These are phyloP conservation scores for Colletotrichum scovillei DNA, from an alignment of 2,329 filamentous ascomycete genomes.

Conservation along the genomic window DNA sequence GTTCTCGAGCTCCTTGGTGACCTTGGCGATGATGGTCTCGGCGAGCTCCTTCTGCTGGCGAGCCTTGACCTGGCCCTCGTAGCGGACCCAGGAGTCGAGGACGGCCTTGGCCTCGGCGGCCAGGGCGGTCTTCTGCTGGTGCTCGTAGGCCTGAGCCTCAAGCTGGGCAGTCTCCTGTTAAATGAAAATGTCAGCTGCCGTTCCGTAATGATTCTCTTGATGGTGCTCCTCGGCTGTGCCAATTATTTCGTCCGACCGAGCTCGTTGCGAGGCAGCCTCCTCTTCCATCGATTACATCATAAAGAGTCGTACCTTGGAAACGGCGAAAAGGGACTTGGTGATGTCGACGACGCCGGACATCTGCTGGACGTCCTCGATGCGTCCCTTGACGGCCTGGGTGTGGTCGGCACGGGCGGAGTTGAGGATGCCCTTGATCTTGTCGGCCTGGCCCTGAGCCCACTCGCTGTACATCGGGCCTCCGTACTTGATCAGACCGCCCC, in stretches of 20 bases:
- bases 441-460: conserved; percentile 89
- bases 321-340: conserved; percentile 96
- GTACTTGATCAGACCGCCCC: conserved; percentile 92
- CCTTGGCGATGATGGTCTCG: conserved; percentile 93
- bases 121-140: conserved; percentile 95
- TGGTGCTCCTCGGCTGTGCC: background rate
- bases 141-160: conserved; percentile 95
- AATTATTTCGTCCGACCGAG: background rate
- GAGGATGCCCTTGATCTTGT: conserved; percentile 95
- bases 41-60: conserved; percentile 97
- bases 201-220: background rate
- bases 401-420: conserved; percentile 95
- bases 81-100: conserved; percentile 98
- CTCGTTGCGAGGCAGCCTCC: background rate
- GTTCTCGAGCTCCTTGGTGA: conserved; percentile 98
- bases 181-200: background rate
- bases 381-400: conserved; percentile 92
- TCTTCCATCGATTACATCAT: background rate
- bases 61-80: conserved; percentile 98
- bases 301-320: conserved; percentile 83
- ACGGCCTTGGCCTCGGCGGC: conserved; percentile 94
- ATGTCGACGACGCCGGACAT: conserved; percentile 94
- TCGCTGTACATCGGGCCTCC: conserved; percentile 91
- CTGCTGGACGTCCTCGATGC: conserved; percentile 95
- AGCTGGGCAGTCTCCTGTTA: conserved; percentile 94